A percentile compares a stretch with the other conserved stretches of the same genome.
Conservation (phyloP, 441 rosid species). For the Brassica hybrid region DNA sequence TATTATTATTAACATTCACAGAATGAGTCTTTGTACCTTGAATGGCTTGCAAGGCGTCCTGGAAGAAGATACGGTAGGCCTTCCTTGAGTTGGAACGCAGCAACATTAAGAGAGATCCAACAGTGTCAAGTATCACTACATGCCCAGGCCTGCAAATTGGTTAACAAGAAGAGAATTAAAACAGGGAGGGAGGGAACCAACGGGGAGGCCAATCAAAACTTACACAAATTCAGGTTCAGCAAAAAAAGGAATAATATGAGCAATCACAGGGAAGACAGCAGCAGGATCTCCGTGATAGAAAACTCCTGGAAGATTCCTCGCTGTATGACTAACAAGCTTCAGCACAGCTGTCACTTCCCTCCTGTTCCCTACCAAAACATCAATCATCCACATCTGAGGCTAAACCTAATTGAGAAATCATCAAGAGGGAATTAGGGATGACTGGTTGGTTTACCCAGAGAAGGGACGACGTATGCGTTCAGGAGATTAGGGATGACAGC, state of each 20-base stretch:
- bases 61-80: slow-evolving; percentile 79
- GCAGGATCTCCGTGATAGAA: slow-evolving; percentile 80
- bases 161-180: slow-evolving; percentile 20
- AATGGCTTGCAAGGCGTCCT: slow-evolving; percentile 73
- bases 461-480: slow-evolving; percentile 76
- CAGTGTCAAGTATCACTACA: slow-evolving; percentile 85
- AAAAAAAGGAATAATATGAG: slow-evolving; percentile 82
- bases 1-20: not conserved
- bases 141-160: slow-evolving; percentile 64
- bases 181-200: no score
- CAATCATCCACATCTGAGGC: not conserved
- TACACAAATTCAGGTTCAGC: slow-evolving; percentile 86
- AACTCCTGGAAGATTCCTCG: slow-evolving; percentile 83
- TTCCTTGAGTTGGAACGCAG: slow-evolving; percentile 86
- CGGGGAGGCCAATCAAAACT: slow-evolving; percentile 34
- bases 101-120: slow-evolving; percentile 83
- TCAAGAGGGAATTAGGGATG: slow-evolving; percentile 27
- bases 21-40: slow-evolving; percentile 59
- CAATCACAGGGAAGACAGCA: slow-evolving; percentile 78
- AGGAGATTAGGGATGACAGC: slow-evolving; percentile 86
- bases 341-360: slow-evolving; percentile 86
- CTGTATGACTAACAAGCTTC: slow-evolving; percentile 81
- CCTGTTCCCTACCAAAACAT: slow-evolving; percentile 52
- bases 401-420: slow-evolving; percentile 17
- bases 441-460: slow-evolving; percentile 71